These are phyloP conservation scores for Coffea canephora DNA, from an alignment of 257 asterid species.

Conservation along the genomic window DNA sequence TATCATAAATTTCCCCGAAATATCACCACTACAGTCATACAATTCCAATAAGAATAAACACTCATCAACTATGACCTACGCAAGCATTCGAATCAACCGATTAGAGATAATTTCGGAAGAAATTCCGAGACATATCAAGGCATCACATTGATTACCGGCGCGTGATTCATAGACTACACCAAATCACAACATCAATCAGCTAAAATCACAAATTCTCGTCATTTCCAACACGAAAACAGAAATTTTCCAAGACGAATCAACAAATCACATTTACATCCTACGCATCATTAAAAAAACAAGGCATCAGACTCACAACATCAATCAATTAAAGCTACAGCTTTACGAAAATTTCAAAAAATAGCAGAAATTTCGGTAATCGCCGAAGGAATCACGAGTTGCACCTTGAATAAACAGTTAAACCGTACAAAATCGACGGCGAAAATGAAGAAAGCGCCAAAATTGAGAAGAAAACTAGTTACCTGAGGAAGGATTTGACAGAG, in stretches of 20 bases:
- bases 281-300: not conserved
- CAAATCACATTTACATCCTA: not conserved
- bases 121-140: not conserved
- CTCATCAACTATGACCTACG: not conserved
- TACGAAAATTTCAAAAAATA: not conserved
- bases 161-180: not conserved
- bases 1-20: not conserved
- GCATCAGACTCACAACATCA: not conserved
- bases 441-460: not conserved
- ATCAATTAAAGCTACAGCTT: not conserved
- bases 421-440: not conserved
- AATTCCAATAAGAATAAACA: not conserved
- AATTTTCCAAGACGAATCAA: no score
- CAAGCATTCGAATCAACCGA: not conserved
- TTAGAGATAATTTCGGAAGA: no score
- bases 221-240: not conserved
- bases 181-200: not conserved
- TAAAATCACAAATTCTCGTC: not conserved
- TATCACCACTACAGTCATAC: not conserved
- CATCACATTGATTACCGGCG: not conserved
- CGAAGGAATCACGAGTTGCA: not conserved
- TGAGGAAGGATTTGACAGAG: not conserved
- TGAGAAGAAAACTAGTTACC: slow-evolving; percentile 6
- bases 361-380: not conserved
- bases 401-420: not conserved